These are phyloP conservation scores for Aspergillus amoenus DNA, from an alignment of 2,329 filamentous ascomycete genomes.

Conservation along the genomic window DNA sequence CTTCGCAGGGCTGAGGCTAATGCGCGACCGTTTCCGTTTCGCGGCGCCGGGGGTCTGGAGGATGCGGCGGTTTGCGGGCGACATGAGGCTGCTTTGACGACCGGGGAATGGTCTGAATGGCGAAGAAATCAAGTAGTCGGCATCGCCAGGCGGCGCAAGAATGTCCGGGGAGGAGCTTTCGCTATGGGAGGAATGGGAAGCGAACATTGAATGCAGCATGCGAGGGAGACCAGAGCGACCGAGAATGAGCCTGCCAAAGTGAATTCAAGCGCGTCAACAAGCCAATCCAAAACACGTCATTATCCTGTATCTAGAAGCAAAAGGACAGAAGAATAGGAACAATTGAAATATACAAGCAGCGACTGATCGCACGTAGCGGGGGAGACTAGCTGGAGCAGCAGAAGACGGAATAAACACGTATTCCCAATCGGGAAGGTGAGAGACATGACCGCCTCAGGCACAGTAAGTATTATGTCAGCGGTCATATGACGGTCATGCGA, in stretches of 20 bases:
- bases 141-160: slow-evolving; percentile 43
- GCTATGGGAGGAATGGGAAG: slow-evolving; percentile 29
- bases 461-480: slow-evolving; percentile 15
- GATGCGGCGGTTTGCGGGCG: slow-evolving; percentile 33
- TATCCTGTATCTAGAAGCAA: background rate
- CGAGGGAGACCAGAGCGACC: slow-evolving; percentile 11
- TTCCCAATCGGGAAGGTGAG: slow-evolving; percentile 33
- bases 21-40: slow-evolving; percentile 32
- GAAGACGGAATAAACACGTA: slow-evolving; percentile 35
- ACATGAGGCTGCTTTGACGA: slow-evolving; percentile 39
- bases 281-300: slow-evolving; percentile 6
- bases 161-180: slow-evolving; percentile 44
- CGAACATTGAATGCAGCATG: slow-evolving; percentile 30
- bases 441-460: slow-evolving; percentile 7
- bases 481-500: background rate
- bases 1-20: slow-evolving; percentile 36
- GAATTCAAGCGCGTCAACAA: slow-evolving; percentile 5
- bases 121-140: slow-evolving; percentile 43
- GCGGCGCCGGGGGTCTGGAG: slow-evolving; percentile 31
- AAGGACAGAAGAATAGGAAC: slow-evolving; percentile 5
- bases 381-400: background rate
- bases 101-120: slow-evolving; percentile 39
- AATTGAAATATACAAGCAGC: background rate
- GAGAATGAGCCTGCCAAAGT: background rate
- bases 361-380: background rate